These are phyloP conservation scores for Colletotrichum sp. DNA, from an alignment of 2,329 filamentous ascomycete genomes.

Conservation along the genomic window DNA sequence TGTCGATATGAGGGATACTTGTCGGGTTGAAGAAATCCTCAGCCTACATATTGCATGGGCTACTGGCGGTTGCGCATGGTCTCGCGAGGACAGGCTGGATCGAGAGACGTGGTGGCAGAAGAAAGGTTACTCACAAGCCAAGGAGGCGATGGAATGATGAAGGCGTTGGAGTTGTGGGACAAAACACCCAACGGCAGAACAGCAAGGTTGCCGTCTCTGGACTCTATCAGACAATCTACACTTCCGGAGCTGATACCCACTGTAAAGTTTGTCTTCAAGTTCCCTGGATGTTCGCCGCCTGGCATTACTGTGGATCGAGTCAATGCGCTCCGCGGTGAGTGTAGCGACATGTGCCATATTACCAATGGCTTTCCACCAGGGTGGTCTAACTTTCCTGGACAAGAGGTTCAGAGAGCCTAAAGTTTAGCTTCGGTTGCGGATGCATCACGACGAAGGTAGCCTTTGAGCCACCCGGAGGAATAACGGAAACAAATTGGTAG, in stretches of 20 bases:
- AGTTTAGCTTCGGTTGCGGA: background rate
- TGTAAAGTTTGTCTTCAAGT: background rate
- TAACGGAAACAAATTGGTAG: background rate
- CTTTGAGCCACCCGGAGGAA: accelerated
- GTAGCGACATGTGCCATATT: background rate
- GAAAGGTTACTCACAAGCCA: background rate
- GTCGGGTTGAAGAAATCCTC: background rate
- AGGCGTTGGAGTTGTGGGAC: background rate
- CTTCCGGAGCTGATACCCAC: background rate
- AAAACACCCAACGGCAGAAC: background rate
- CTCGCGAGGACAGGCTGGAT: background rate
- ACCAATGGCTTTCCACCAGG: background rate
- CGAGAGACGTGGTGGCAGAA: background rate
- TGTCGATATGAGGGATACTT: background rate
- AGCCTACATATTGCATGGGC: background rate
- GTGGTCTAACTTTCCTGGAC: no score
- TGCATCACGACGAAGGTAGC: background rate
- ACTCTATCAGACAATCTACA: background rate
- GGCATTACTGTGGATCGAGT: background rate
- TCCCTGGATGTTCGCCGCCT: background rate
- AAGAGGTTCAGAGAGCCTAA: background rate
- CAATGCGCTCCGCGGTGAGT: background rate
- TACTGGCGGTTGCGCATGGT: background rate
- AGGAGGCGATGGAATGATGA: background rate
- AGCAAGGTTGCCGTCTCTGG: background rate